Conservation (phyloP, 225 moss, liverwort and hornwort species). For the Pseudoscleropodium purum region DNA sequence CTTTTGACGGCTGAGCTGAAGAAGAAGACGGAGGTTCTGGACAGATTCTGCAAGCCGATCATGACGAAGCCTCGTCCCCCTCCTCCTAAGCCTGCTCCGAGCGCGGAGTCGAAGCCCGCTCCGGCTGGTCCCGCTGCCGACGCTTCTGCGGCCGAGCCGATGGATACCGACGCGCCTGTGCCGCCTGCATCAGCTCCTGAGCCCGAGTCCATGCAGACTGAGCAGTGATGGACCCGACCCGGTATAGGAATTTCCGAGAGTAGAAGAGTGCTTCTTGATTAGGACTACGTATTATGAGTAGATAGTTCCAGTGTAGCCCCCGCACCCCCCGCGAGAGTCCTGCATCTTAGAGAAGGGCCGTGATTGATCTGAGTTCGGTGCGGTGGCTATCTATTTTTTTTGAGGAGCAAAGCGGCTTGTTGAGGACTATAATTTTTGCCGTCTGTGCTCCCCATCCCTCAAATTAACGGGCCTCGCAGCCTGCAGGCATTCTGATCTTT, state of each 20-base stretch:
- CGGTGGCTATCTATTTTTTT: constrained; percentile 37
- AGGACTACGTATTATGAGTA: constrained; percentile 10
- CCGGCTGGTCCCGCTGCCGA: constrained; percentile 39
- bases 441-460: constrained; percentile 23
- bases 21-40: constrained; percentile 94
- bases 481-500: constrained; percentile 29
- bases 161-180: constrained; percentile 62
- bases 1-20: constrained; percentile 63
- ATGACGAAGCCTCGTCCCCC: constrained; percentile 93
- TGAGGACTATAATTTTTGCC: constrained; percentile 15
- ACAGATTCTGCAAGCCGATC: constrained; percentile 97
- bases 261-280: not conserved
- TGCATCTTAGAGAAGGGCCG: not conserved
- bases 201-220: constrained; percentile 74
- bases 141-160: constrained; percentile 44
- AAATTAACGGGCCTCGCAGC: constrained; percentile 20
- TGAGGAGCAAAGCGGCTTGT: constrained; percentile 23
- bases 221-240: not conserved
- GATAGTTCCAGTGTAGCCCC: not conserved
- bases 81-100: constrained; percentile 61
- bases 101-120: constrained; percentile 47
- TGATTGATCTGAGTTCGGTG: not conserved
- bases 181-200: constrained; percentile 7
- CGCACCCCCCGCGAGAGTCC: not conserved
- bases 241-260: not conserved